Base-by-base conservation (phyloP, 2,329 filamentous ascomycete species). In the Fusarium sp. region DNA sequence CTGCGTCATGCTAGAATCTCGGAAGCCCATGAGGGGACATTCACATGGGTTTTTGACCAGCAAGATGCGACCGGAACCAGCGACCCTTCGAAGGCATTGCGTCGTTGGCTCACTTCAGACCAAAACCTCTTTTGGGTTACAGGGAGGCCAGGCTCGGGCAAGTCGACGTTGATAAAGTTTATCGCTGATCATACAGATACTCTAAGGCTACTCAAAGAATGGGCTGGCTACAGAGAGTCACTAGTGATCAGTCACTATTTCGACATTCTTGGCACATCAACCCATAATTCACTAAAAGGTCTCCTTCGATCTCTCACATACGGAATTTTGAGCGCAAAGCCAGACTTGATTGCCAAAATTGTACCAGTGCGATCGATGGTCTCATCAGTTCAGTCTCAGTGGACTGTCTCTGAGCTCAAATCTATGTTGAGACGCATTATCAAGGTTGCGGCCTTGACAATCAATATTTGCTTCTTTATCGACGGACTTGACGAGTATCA, bases 401-500 rank as follows among this genome's bases (percentile, higher is more conserved):
- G 67, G 65, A 56, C 33, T 3, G 9, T 40, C 5, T 17, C 44
- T 3, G 49, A 65, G 3, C 52, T 71, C 7, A 24, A 57, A 6
- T 28, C 39, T 10, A n/a, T 47, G 0, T 28, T 66, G 15, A 33
- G 15, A 17, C 22, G 9, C 6, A 36, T 8, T 5, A 46, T 9
- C 13, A 24, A 2, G 13, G 39, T 26, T 4, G 22, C 3, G 8
- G 13, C 15, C 13, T 15, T 50, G 4, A 52, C 19, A 11, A 33
- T 26, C 10, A 56, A 44, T 2, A 36, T 68, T 2, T 73, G 70
- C 22, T 40, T 73, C 22, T 70, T 73, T 24, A 59, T 73, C 2
- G 71, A 71, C 46, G 69, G 67, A 0, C 39, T 73, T 0, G 65
- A 74, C 21, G 68, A 74, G 31, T 72, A 50, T 22, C 21, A 52